Evolutionary conservation across 768 basidiomycete species (phyloP), one percentile per base, ranked within the genome.

Genomic region (Kwoniella sp.): DNA sequence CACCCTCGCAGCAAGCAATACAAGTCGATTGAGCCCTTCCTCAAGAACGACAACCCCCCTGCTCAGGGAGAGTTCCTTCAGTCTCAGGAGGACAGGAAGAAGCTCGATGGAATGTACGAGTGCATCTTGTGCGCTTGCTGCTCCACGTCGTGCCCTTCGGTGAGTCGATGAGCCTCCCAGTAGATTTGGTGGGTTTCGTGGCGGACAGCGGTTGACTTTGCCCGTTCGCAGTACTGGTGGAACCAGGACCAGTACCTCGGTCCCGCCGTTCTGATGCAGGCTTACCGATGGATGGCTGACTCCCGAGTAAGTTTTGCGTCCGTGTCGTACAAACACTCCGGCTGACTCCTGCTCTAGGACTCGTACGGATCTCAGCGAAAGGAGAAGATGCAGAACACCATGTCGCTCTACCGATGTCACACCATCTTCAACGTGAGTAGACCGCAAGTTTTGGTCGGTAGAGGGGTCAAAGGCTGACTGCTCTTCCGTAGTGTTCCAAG

Each of bases 211-310:
- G 29, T 20, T 34, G 7, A 38, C 28, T 32, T 44, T 20, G n/a
- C 46, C 20, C 26, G 15, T 46, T 46, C 20, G 20, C 26, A 59
- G 26, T 95, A 98, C 77, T 96, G 93, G 93, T 98, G 93, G 93
- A 98, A 96, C 78, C 89, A 91, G 76, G 65, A 96, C 71, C 87
- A 90, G 75, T 99, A 99, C 76, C 86, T 99, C 33, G 92, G 93
- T 29, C 93, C 93, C 5, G 93, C 93, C 1, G 91, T 91, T 0
- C 78, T 96, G 65, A 90, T 96, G 89, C 88, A 90, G 65, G 89
- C 90, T 0, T 95, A 96, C 77, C 80, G 92, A 62, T 98, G 93
- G 93, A 93, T 99, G 70, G 91, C 92, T 0, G 93, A 98, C 73
- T 93, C 89, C 40, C 80, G 93, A 63, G 89, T 89, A 60, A 50